phyloP scores from a whole-genome alignment of 805 yeast genomes.

The Suhomyces sp. region DNA sequence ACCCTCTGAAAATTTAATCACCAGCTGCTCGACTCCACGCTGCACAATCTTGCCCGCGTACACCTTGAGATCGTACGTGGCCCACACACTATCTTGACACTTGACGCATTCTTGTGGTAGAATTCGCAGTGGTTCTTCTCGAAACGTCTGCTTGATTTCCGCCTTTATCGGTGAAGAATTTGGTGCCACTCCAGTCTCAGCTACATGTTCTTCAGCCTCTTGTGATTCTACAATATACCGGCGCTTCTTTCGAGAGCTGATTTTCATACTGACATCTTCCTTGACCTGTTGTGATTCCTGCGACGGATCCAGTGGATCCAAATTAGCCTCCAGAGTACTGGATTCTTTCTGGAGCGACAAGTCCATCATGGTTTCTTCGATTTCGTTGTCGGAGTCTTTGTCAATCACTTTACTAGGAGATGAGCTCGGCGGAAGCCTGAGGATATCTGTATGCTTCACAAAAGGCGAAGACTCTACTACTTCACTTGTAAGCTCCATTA shows the following conservation, averaged over 20 bases:
- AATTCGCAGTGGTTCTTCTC: slow-evolving; percentile 7
- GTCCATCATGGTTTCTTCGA: not conserved
- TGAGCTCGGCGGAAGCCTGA: slow-evolving; percentile 1
- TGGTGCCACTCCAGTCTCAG: not conserved
- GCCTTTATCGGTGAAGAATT: not conserved
- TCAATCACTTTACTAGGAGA: slow-evolving; percentile 4
- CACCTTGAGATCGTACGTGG: slow-evolving; percentile 44
- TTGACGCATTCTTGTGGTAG: slow-evolving; percentile 9
- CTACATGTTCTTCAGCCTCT: not conserved
- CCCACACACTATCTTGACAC: slow-evolving; percentile 48
- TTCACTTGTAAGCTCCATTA: slow-evolving; percentile 14
- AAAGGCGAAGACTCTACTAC: slow-evolving; percentile 24
- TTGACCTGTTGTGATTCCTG: not conserved
- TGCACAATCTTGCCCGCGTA: slow-evolving; percentile 48
- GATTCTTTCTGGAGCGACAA: not conserved
- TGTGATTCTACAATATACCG: slow-evolving; percentile 15
- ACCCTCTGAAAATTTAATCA: slow-evolving; percentile 43
- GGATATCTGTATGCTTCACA: slow-evolving; percentile 13
- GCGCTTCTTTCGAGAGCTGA: not conserved
- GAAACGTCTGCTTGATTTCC: slow-evolving; percentile 1
- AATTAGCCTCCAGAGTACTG: not conserved
- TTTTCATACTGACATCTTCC: not conserved
- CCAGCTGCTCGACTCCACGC: slow-evolving; percentile 24
- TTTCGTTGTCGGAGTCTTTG: not conserved
- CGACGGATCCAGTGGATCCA: not conserved